Evolutionary conservation across 2,329 filamentous ascomycete species (phyloP), one percentile per base, ranked within the genome.

Genomic region (Aspergillus sp.): DNA sequence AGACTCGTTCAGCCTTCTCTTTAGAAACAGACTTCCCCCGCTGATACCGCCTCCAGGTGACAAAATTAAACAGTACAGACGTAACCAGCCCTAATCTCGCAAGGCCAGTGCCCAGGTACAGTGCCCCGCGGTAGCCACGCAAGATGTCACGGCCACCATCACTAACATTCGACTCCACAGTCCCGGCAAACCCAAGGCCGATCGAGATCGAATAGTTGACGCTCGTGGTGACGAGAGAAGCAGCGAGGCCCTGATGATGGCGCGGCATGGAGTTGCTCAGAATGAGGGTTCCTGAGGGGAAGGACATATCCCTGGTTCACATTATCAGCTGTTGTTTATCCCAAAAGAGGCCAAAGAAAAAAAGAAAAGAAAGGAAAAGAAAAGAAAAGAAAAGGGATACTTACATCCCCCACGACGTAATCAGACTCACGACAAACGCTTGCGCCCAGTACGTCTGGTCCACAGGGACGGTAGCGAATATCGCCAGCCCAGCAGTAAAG

Each of bases 171-270:
- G 72, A 69, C 66, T 90, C 86, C 2, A 89, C 82, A 0, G 85
- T 89, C 0, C 86, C 87, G 0, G 87, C 87, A 45, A 90, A 80
- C 0, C 87, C 88, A 0, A 91, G 77, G 0, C 85, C 87, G 2
- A 90, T 73, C 0, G 85, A 85, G 39, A 90, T 89, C 43, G 82
- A 83, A 67, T 90, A 90, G 70, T 90, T 89, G 58, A 90, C 83
- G 12, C 86, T 78, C 0, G 86, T 89, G 59, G 81, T 85, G 31
- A 89, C 83, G 3, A 90, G 70, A 27, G 80, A 84, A 0, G 79
- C 80, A 1, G 80, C 80, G 23, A 82, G 73, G 14, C 82, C 82
- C 64, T 84, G 82, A 46, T 82, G 75, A 51, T 80, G 69, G 23
- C 73, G 72, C 0, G 72, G 66, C 57, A 82, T 75, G 2, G 74